Percentiles rank a stretch among this genome's conserved stretches.
Conservation (phyloP, 352 stramenopile genomes). For the Phytophthora tentaculata region DNA sequence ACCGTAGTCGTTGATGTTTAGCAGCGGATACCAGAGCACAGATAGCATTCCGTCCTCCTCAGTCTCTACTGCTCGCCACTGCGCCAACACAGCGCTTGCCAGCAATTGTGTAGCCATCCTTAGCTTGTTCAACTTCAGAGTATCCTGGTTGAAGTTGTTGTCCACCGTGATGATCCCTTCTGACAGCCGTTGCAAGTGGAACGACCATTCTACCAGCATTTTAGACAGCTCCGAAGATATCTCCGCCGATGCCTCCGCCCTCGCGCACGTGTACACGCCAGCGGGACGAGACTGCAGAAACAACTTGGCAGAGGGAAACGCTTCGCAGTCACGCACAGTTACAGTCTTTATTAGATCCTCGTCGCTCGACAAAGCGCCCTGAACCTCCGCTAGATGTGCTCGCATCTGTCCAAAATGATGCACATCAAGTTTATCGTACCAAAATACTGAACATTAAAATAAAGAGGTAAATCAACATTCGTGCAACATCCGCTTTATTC, state of each 20-base stretch:
- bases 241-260: constrained; percentile 28
- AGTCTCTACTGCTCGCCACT: constrained; percentile 12
- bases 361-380: constrained; percentile 3
- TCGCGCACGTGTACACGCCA: constrained; percentile 74
- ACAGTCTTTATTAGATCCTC: background rate
- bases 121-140: constrained; percentile 23
- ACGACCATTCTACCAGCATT: constrained; percentile 54
- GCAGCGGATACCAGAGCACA: constrained; percentile 56
- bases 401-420: constrained; percentile 5
- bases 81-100: constrained; percentile 10
- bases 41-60: constrained; percentile 66
- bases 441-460: no score
- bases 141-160: background rate
- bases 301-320: constrained; percentile 45
- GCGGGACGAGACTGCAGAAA: constrained; percentile 55
- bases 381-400: constrained; percentile 24
- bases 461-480: background rate
- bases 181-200: constrained; percentile 63
- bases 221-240: constrained; percentile 2
- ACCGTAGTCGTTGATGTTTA: constrained; percentile 26
- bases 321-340: constrained; percentile 6
- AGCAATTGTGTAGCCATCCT: constrained; percentile 19
- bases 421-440: background rate
- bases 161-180: constrained; percentile 29
- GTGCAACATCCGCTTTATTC: background rate